A percentile compares a stretch with the other conserved stretches of the same genome.
Evolutionary conservation across 2,329 filamentous ascomycete species (phyloP).

Genomic region (Fusarium nodosum): DNA sequence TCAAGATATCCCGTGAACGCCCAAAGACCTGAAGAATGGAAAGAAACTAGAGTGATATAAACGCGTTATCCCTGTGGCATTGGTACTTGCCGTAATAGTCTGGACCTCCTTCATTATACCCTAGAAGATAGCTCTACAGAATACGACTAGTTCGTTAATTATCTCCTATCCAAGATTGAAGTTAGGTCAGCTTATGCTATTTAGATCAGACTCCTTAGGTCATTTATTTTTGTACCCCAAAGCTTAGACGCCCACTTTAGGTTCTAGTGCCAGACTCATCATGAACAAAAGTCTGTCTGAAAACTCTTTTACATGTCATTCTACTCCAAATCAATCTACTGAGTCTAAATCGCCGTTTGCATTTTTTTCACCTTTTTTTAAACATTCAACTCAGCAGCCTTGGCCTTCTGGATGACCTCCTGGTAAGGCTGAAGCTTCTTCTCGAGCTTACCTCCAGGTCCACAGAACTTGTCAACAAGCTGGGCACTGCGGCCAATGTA

Average conservation of each 20-base stretch:
- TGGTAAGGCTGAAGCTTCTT: conserved; percentile 36
- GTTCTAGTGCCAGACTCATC: no score
- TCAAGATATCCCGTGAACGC: background rate
- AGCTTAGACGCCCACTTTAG: no score
- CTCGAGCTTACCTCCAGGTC: conserved; percentile 23
- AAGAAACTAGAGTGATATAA: background rate
- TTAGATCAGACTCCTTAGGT: no score
- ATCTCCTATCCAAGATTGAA: background rate
- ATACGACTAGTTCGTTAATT: background rate
- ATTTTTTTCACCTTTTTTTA: background rate
- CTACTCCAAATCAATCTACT: no score
- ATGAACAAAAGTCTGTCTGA: no score
- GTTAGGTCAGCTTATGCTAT: no score
- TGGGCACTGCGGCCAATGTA: conserved; percentile 35
- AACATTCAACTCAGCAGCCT: conserved; percentile 35
- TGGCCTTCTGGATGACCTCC: conserved; percentile 20
- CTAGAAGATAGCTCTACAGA: background rate
- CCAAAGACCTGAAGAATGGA: no score
- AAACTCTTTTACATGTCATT: no score
- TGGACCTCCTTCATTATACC: background rate
- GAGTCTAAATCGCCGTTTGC: background rate
- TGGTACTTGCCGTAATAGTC: no score
- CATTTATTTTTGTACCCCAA: no score
- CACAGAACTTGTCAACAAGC: conserved; percentile 37
- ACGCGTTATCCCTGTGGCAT: background rate